phyloP scores from a whole-genome alignment of 148 eudicot genomes.

The Drosera capensis region DNA sequence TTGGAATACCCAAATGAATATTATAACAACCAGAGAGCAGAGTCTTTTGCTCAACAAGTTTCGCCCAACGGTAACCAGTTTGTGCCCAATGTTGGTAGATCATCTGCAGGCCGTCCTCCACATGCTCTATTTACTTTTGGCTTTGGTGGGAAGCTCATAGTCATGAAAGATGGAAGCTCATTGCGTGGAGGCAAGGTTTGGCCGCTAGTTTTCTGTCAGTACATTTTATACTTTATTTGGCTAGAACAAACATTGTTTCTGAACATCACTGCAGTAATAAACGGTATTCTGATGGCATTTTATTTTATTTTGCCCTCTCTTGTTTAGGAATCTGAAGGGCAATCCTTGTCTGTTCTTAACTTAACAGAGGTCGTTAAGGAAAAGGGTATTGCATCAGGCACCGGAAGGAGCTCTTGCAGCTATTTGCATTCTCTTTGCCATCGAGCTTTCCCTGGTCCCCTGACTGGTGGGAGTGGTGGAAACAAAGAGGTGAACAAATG shows the following conservation, averaged over 20 bases:
- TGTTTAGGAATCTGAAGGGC: conserved; percentile 52
- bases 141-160: conserved; percentile 92
- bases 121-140: conserved; percentile 93
- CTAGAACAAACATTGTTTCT: too few relatives aligned
- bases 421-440: conserved; percentile 57
- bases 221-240: too few relatives aligned
- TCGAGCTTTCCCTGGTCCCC: conserved; percentile 73
- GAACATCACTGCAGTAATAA: too few relatives aligned
- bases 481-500: conserved; percentile 72
- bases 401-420: conserved; percentile 19
- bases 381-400: conserved; percentile 26
- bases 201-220: neutral
- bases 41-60: conserved; percentile 26
- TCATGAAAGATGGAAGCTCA: conserved; percentile 48
- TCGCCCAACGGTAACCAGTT: conserved; percentile 28
- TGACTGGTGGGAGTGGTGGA: conserved; percentile 74
- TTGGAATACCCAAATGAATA: conserved; percentile 19
- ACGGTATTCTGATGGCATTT: neutral
- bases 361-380: conserved; percentile 46
- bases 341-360: conserved; percentile 46
- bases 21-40: conserved; percentile 23
- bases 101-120: conserved; percentile 86
- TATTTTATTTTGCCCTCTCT: conserved; percentile 3
- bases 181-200: conserved; percentile 59
- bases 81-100: conserved; percentile 41